Conservation (phyloP, 2,329 filamentous ascomycete genomes). For the Penicillium freii region DNA sequence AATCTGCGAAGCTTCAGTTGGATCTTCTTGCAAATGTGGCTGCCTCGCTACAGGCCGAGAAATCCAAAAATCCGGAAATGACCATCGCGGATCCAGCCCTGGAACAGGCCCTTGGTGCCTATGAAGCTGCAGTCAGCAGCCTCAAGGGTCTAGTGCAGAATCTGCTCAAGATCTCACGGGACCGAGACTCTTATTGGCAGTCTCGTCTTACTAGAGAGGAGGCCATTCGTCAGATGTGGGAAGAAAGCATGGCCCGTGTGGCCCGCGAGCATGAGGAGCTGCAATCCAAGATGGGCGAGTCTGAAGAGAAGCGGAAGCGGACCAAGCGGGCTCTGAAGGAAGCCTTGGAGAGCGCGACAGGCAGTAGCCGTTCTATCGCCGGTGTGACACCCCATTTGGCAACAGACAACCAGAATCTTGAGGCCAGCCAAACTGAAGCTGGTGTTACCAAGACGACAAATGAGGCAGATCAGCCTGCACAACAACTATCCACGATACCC, state of each 20-base stretch:
- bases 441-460: slow-evolving; percentile 13
- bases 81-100: slow-evolving; percentile 74
- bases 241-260: slow-evolving; percentile 98
- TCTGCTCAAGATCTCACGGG: slow-evolving; percentile 84
- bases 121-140: slow-evolving; percentile 85
- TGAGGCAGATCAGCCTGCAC: slow-evolving; percentile 11
- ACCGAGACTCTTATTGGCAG: slow-evolving; percentile 96
- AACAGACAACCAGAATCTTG: slow-evolving; percentile 22
- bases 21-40: slow-evolving; percentile 87
- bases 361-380: slow-evolving; percentile 39
- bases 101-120: slow-evolving; percentile 74
- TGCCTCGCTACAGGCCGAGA: slow-evolving; percentile 72
- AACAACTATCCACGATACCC: slow-evolving; percentile 8
- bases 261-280: slow-evolving; percentile 90
- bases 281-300: slow-evolving; percentile 81
- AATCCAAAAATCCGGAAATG: slow-evolving; percentile 65
- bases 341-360: slow-evolving; percentile 63
- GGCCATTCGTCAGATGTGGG: slow-evolving; percentile 93
- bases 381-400: slow-evolving; percentile 28
- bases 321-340: slow-evolving; percentile 89
- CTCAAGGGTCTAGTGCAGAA: slow-evolving; percentile 81
- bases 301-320: slow-evolving; percentile 82
- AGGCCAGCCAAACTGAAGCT: slow-evolving; percentile 38
- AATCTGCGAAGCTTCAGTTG: slow-evolving; percentile 88
- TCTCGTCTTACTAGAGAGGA: slow-evolving; percentile 88